Evolutionary conservation across 2,329 filamentous ascomycete genomes (phyloP).

Genomic region (Nannizziopsis arthrosporioides): DNA sequence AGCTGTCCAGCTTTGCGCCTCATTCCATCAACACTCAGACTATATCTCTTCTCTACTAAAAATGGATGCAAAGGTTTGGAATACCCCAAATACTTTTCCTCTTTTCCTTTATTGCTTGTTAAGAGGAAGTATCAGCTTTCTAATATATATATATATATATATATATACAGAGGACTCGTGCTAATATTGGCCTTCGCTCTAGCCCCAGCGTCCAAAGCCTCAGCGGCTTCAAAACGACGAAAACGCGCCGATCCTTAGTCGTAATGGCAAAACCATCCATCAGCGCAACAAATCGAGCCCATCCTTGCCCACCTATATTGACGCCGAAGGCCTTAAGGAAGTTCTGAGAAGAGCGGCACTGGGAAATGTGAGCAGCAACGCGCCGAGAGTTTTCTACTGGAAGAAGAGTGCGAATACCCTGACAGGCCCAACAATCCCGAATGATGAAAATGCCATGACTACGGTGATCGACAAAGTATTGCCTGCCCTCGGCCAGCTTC

Average conservation of each 20-base stretch:
- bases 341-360: slow-evolving; percentile 67
- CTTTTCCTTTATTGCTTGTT: no score
- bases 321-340: slow-evolving; percentile 41
- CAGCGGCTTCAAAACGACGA: slow-evolving; percentile 56
- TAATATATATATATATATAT: no score
- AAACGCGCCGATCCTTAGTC: slow-evolving; percentile 44
- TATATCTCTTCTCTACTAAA: background rate
- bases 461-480: slow-evolving; percentile 25
- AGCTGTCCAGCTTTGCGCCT: no score
- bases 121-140: no score
- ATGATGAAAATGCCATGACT: no score
- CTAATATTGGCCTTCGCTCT: slow-evolving; percentile 9
- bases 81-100: background rate
- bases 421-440: no score
- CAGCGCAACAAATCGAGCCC: slow-evolving; percentile 70
- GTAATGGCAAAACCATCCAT: slow-evolving; percentile 52
- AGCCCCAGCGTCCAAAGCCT: slow-evolving; percentile 60
- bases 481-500: slow-evolving; percentile 19
- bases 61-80: slow-evolving; percentile 40
- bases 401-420: slow-evolving; percentile 24
- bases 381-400: slow-evolving; percentile 27
- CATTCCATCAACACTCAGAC: no score
- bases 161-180: background rate
- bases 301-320: slow-evolving; percentile 46
- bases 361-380: slow-evolving; percentile 67